Percentiles rank a stretch among this genome's conserved stretches.
phyloP scores from a whole-genome alignment of 2,329 filamentous ascomycete genomes.

The Fusarium sp. region DNA sequence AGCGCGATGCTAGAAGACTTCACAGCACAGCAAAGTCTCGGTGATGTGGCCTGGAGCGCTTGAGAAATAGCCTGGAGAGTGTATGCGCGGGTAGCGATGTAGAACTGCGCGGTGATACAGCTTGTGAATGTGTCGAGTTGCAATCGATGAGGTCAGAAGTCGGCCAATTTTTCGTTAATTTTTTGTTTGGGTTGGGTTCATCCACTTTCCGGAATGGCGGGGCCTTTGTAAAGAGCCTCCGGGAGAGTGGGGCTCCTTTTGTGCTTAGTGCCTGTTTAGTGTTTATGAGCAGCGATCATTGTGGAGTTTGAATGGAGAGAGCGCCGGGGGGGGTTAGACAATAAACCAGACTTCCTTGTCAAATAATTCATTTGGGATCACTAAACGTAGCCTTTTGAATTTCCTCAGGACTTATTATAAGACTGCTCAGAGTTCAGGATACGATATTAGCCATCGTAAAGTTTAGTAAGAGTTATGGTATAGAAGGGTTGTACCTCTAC shows the following conservation, averaged over 20 bases:
- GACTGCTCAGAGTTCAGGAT: too few relatives aligned
- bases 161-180: constrained; percentile 12
- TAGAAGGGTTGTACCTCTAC: too few relatives aligned
- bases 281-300: too few relatives aligned
- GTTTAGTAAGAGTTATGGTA: too few relatives aligned
- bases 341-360: too few relatives aligned
- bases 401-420: too few relatives aligned
- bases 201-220: constrained; percentile 34
- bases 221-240: constrained; percentile 19
- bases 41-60: neutral
- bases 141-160: constrained; percentile 42
- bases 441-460: too few relatives aligned
- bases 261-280: constrained; percentile 9
- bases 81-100: neutral
- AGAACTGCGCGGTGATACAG: neutral
- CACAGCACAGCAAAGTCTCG: neutral
- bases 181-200: constrained; percentile 11
- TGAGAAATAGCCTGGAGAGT: neutral
- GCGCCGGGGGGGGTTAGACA: too few relatives aligned
- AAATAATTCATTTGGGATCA: too few relatives aligned
- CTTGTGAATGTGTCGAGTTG: constrained; percentile 9
- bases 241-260: constrained; percentile 7
- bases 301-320: too few relatives aligned
- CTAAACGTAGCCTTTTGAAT: too few relatives aligned
- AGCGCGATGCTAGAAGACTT: neutral